Evolutionary conservation across 2,329 filamentous ascomycete genomes (phyloP).

Genomic region (Purpureocillium takamizusanense): DNA sequence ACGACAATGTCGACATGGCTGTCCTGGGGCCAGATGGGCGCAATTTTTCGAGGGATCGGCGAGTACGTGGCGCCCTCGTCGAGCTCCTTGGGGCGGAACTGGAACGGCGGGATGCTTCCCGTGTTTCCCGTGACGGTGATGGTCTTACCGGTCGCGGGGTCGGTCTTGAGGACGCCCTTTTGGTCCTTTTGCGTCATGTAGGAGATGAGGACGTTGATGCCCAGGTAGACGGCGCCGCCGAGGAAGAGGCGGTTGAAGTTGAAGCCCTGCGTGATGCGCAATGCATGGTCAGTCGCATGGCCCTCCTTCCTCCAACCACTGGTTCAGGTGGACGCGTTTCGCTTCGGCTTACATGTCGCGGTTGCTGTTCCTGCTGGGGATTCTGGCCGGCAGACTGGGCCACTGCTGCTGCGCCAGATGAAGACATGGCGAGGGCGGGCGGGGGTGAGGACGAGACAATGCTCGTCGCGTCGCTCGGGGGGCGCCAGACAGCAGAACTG

Average conservation of each 20-base stretch:
- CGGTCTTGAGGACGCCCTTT: conserved; percentile 36
- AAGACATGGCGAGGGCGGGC: conserved; percentile 12
- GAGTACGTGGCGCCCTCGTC: conserved; percentile 56
- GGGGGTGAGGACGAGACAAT: background rate
- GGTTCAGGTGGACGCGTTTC: conserved; percentile 1
- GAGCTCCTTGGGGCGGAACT: conserved; percentile 51
- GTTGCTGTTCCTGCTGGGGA: conserved; percentile 11
- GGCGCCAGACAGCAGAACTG: too few species aligned
- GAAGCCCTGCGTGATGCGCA: conserved; percentile 18
- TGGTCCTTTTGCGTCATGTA: conserved; percentile 41
- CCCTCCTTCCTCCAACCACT: too few species aligned
- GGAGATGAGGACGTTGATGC: conserved; percentile 48
- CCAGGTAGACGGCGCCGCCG: conserved; percentile 47
- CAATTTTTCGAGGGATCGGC: conserved; percentile 59
- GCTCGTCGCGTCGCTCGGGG: background rate
- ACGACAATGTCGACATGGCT: conserved; percentile 74
- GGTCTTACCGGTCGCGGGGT: conserved; percentile 38
- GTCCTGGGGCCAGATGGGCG: conserved; percentile 80
- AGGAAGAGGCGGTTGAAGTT: conserved; percentile 37
- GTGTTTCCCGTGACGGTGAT: conserved; percentile 45
- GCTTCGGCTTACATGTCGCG: conserved; percentile 16
- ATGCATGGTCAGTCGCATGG: background rate
- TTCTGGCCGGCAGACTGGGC: conserved; percentile 12
- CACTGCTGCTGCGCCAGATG: conserved; percentile 11
- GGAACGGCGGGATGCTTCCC: conserved; percentile 53